Evolutionary conservation across 345 rosid genomes (phyloP), one percentile per base, ranked within the genome.

Genomic region (Mangifera indica): DNA sequence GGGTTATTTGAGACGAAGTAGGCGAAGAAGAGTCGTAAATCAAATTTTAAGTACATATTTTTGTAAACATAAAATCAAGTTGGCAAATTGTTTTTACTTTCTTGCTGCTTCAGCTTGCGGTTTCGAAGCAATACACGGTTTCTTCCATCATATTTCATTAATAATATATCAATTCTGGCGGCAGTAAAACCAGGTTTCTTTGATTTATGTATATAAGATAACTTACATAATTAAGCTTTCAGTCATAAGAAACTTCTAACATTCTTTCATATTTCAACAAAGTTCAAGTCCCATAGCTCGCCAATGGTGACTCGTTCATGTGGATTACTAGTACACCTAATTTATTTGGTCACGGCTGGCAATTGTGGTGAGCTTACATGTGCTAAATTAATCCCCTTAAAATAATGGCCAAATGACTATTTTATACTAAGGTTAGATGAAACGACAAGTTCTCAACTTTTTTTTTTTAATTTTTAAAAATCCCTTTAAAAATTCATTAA

Each of bases 261-360:
- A 20, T 34, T 67, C 63, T 10, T 20, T 3, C 45, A 70, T 58
- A 42, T 14, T 69, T 44, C 64, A 14, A 57, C 11, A 11, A 42
- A 42, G 22, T 22, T 18, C 18, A 3, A 3, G 40, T 7, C 9
- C 7, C 24, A 26, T 10, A 11, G 73, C 57, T 70, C 65, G 21
- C 73, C 56, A 70, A 5, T 29, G 26, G 73, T 7, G 73, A 59
- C 57, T 58, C 26, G 1, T 70, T 26, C 63, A 4, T 45, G 4
- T 7, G 21, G 17, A 42, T 44, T n/a, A n/a, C n/a, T 57, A 2
- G 44, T 58, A 25, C 73, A 25, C 52, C 73, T 37, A 5, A 58
- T 64, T 44, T 2, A 46, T 46, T 21, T 44, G 26, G 21, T 37
- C 61, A 69, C 53, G 24, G 34, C 22, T 63, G 15, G 22, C 67